Evolutionary conservation across 148 eudicot species (phyloP).

Genomic region (Rhododendron griersonianum): DNA sequence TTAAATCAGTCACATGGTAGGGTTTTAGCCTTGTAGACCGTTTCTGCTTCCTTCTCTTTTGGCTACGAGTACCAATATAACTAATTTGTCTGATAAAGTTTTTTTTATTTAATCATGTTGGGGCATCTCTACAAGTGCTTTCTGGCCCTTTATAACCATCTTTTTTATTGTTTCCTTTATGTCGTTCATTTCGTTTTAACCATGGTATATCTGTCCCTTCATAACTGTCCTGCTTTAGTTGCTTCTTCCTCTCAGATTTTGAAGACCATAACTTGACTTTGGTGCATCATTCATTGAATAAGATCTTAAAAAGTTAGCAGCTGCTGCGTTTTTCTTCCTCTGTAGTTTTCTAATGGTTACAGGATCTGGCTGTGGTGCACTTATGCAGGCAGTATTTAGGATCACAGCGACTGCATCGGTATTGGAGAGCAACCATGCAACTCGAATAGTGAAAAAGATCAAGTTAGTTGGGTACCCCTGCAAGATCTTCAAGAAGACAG

Average conservation of each 20-base stretch:
- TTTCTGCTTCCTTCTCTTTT: background rate
- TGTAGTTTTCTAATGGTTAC: background rate
- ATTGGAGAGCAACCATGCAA: constrained; percentile 80
- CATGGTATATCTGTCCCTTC: background rate
- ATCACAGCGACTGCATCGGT: constrained; percentile 85
- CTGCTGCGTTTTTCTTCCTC: background rate
- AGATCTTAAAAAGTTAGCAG: background rate
- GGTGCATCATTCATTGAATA: background rate
- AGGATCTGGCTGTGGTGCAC: constrained; percentile 1
- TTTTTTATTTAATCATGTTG: background rate
- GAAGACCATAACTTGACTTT: background rate
- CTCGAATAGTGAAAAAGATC: constrained; percentile 81
- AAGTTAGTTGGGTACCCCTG: constrained; percentile 84
- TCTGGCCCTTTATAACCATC: background rate
- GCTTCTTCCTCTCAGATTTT: background rate
- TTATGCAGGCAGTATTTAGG: constrained; percentile 72
- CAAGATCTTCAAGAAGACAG: constrained; percentile 91
- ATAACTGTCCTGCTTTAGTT: background rate
- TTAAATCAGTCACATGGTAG: background rate
- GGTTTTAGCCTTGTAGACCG: background rate
- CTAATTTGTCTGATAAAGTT: background rate
- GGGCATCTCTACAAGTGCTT: background rate
- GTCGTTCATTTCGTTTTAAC: background rate
- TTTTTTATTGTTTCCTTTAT: background rate
- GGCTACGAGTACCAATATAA: background rate